Base-by-base conservation (phyloP, 768 basidiomycete species). In the Amanita thiersii region DNA sequence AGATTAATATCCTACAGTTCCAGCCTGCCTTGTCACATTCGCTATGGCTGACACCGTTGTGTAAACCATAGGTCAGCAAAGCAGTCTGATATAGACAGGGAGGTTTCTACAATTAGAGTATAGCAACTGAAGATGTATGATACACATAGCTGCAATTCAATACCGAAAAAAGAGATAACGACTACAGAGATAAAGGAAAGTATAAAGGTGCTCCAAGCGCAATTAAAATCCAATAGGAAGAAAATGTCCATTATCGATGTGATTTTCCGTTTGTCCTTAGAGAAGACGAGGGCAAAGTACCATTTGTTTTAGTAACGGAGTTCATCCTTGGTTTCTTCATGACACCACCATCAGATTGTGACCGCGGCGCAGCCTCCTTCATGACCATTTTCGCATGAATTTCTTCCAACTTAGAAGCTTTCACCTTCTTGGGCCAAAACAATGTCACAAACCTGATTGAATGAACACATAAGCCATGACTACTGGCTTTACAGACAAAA, bases 351-450 rank as follows among this genome's bases (percentile, higher is more conserved):
- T 80, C 80, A 17, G 72, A 62, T 39, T 69, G 65, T n/a, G 73
- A 62, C 45, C 76, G 64, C n/a, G 79, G 77, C 24, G 75, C 73
- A 34, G 77, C 73, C 56, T 86, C 86, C 60, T 88, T 88, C 74
- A 84, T 83, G 47, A 89, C 87, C 85, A 96, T 90, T 65, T 96
- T 96, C 11, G 87, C 85, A 54, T 96, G 91, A 32, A 97, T 94
- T 56, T 91, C 90, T 60, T 93, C 87, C 28, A 97, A 67, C 61
- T 96, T 96, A 11, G 77, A 79, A 9, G 91, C 89, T 58, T 86
- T 91, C 50, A 97, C 92, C 62, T 93, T 89, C 69, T 94, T 88
- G 4, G 93, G 93, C 93, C 93, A 97, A 64, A 97, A 97, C 41
- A 91, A 71, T 2, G 90, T 92, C 34, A 96, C 91, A 50, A 97